Base-by-base conservation (phyloP, 768 basidiomycete species). In the Tricholomella constricta region DNA sequence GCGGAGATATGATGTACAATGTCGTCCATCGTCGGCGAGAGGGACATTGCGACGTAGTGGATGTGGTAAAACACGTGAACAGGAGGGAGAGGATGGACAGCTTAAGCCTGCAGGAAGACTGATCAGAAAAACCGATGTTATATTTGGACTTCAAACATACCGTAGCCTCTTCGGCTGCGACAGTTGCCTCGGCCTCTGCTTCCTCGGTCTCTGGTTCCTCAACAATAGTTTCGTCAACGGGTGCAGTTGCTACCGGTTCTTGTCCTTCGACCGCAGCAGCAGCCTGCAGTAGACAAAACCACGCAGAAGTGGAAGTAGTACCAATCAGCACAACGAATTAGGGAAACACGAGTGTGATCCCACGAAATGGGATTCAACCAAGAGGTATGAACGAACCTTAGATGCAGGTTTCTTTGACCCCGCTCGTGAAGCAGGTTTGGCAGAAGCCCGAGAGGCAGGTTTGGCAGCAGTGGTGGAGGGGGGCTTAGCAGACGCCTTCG, bases 321-420 rank as follows among this genome's bases (percentile, higher is more conserved):
- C n/a, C 8, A 5, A 14, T 22, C 3, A 31, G 29, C 12, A 35
- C 11, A 27, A 32, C 22, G 51, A 40, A 56, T 62, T 55, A n/a
- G n/a, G 58, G 61, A 54, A 55, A 57, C 29, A 26, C 51, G n/a
- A n/a, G n/a, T n/a, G n/a, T n/a, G n/a, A n/a, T n/a, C n/a, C n/a
- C n/a, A n/a, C n/a, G n/a, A n/a, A n/a, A n/a, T n/a, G n/a, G n/a
- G n/a, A n/a, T n/a, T n/a, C 20, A 41, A 42, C 2, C 20, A 50
- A 40, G 38, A 53, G 45, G 49, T 25, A 51, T 35, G 52, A 48
- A 63, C 73, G 45, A 54, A 74, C 84, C 81, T 84, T 86, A 43
- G 83, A 85, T n/a, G 70, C 73, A 51, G 85, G 84, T 67, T 85
- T 85, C 76, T 78, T 82, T 12, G 83, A 85, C 26, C 74, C 71